Conservation (phyloP, 2,329 filamentous ascomycete species). For the Periconia digitata region DNA sequence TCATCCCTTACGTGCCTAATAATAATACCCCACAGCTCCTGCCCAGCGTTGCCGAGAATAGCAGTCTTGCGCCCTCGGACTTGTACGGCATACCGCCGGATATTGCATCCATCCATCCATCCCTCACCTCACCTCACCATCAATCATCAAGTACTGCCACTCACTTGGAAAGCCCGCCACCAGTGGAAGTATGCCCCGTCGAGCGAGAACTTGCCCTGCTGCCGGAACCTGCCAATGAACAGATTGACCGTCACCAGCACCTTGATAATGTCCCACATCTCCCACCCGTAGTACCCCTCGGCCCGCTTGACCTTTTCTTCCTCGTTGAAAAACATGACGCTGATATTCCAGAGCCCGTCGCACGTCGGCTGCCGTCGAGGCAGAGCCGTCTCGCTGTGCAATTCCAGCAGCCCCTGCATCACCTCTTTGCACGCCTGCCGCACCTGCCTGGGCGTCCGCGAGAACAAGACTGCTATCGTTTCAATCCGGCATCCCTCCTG, state of each 20-base stretch:
- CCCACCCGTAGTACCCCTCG: slow-evolving; percentile 25
- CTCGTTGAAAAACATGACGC: slow-evolving; percentile 11
- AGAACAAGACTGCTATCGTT: slow-evolving; percentile 29
- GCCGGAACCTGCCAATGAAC: slow-evolving; percentile 32
- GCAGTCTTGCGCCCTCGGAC: not conserved
- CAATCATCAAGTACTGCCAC: not conserved
- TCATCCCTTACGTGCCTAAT: not conserved
- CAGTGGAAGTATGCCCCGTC: slow-evolving; percentile 24
- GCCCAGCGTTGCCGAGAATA: not conserved
- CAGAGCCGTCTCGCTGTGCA: slow-evolving; percentile 26
- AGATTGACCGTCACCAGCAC: slow-evolving; percentile 31
- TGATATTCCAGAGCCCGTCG: slow-evolving; percentile 23
- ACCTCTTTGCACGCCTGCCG: slow-evolving; percentile 25
- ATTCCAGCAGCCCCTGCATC: slow-evolving; percentile 24
- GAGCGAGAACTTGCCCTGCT: slow-evolving; percentile 25
- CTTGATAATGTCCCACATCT: slow-evolving; percentile 18
- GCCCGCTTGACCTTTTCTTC: slow-evolving; percentile 6
- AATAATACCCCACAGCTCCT: not conserved
- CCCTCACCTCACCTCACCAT: no score
- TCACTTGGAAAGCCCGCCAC: slow-evolving; percentile 17
- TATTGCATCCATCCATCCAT: not conserved
- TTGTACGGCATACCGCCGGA: not conserved
- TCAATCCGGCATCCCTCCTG: slow-evolving; percentile 30
- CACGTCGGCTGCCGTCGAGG: slow-evolving; percentile 12
- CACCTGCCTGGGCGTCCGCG: slow-evolving; percentile 28